These are phyloP conservation scores for Candida sp. DNA, from an alignment of 1,139 yeast genomes.

Conservation along the genomic window DNA sequence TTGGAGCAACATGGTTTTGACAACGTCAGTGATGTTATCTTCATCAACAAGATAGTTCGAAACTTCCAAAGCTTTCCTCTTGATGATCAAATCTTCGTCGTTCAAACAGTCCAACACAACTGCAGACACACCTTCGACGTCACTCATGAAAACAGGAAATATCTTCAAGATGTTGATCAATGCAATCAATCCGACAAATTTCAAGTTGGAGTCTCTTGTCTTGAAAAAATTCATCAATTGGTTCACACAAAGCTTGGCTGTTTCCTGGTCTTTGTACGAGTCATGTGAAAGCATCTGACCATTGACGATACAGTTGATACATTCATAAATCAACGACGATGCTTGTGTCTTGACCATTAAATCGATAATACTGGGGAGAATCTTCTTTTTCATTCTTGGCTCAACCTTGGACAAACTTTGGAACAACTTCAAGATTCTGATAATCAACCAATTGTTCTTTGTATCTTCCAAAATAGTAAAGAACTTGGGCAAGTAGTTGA, in stretches of 20 bases:
- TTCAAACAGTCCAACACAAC: constrained; percentile 75
- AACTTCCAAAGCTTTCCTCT: constrained; percentile 81
- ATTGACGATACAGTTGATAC: constrained; percentile 84
- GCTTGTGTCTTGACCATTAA: constrained; percentile 82
- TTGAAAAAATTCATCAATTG: constrained; percentile 72
- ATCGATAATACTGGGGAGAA: constrained; percentile 80
- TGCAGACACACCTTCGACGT: constrained; percentile 56
- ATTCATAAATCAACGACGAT: constrained; percentile 86
- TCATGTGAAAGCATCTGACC: constrained; percentile 80
- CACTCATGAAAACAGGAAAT: constrained; percentile 71
- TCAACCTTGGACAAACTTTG: constrained; percentile 84
- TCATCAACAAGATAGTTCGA: constrained; percentile 77
- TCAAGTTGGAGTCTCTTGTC: constrained; percentile 81
- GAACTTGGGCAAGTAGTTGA: constrained; percentile 81
- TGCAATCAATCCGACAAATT: constrained; percentile 86
- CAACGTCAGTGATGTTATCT: constrained; percentile 71
- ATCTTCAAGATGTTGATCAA: constrained; percentile 78
- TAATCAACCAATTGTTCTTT: constrained; percentile 93
- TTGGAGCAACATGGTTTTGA: constrained; percentile 71
- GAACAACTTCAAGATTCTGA: constrained; percentile 84
- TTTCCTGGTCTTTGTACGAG: constrained; percentile 58
- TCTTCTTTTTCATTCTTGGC: constrained; percentile 81
- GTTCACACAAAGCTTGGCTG: constrained; percentile 72
- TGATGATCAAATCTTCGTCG: constrained; percentile 82
- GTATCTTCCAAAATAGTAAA: constrained; percentile 79